Evolutionary conservation across 1,284 basidiomycete genomes (phyloP).

Genomic region (Anthracocystis setariae): DNA sequence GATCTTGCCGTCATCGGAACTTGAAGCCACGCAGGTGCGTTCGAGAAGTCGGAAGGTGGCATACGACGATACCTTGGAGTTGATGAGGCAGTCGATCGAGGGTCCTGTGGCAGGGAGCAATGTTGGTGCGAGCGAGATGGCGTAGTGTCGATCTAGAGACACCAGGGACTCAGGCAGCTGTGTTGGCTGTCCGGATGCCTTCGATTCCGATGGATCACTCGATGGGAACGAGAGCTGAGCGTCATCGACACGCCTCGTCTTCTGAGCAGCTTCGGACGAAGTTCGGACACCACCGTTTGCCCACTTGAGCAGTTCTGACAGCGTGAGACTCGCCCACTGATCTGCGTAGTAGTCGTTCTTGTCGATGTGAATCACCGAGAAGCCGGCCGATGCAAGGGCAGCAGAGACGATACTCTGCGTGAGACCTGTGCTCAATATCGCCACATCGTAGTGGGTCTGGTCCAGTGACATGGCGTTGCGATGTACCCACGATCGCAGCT

Average conservation of each 20-base stretch:
- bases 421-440: slow-evolving; percentile 87
- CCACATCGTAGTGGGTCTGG: slow-evolving; percentile 76
- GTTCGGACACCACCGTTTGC: slow-evolving; percentile 18
- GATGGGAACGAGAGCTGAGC: slow-evolving; percentile 31
- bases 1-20: background rate
- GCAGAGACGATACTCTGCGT: slow-evolving; percentile 71
- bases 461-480: slow-evolving; percentile 40
- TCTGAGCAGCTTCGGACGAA: background rate
- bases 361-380: slow-evolving; percentile 88
- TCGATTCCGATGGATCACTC: background rate
- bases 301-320: slow-evolving; percentile 83
- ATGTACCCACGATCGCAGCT: background rate
- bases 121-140: slow-evolving; percentile 83
- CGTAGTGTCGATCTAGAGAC: slow-evolving; percentile 73
- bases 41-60: slow-evolving; percentile 90
- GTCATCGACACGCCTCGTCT: slow-evolving; percentile 1
- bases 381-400: slow-evolving; percentile 84
- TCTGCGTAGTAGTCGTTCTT: slow-evolving; percentile 85
- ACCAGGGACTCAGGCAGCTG: slow-evolving; percentile 22
- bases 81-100: slow-evolving; percentile 81
- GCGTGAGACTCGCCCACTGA: slow-evolving; percentile 80
- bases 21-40: slow-evolving; percentile 35
- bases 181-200: slow-evolving; percentile 5
- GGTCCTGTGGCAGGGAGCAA: slow-evolving; percentile 83
- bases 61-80: slow-evolving; percentile 88